Conservation (phyloP, 208 protist species). For the Leishmania martiniquensis region DNA sequence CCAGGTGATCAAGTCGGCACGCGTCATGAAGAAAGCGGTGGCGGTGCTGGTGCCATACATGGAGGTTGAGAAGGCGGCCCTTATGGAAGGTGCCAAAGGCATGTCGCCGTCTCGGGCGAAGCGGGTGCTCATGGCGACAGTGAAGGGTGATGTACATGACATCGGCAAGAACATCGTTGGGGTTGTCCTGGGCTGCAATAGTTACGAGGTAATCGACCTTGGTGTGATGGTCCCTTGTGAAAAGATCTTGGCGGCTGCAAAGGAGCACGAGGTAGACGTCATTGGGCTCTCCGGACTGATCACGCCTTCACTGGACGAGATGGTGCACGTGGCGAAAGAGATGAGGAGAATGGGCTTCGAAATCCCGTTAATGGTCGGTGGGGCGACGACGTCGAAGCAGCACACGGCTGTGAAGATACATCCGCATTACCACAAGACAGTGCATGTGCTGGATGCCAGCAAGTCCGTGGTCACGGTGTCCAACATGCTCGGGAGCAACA, state of each 20-base stretch:
- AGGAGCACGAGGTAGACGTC: slow-evolving; percentile 89
- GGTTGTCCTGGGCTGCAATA: slow-evolving; percentile 97
- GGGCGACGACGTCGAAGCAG: slow-evolving; percentile 96
- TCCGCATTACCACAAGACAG: slow-evolving; percentile 83
- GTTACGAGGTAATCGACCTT: slow-evolving; percentile 95
- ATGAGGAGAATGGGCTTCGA: slow-evolving; percentile 86
- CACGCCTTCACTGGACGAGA: slow-evolving; percentile 97
- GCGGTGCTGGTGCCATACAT: slow-evolving; percentile 96
- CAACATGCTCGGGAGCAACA: slow-evolving; percentile 58
- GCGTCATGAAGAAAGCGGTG: slow-evolving; percentile 98
- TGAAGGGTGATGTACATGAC: slow-evolving; percentile 98
- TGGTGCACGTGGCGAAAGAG: slow-evolving; percentile 95
- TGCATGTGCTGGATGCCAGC: slow-evolving; percentile 97
- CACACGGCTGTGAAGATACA: slow-evolving; percentile 98
- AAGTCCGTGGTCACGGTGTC: slow-evolving; percentile 89
- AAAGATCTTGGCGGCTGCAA: slow-evolving; percentile 90
- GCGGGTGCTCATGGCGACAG: slow-evolving; percentile 94
- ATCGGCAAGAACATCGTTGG: slow-evolving; percentile 98
- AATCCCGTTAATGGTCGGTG: slow-evolving; percentile 95
- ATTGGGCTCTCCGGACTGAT: slow-evolving; percentile 97
- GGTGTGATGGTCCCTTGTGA: slow-evolving; percentile 95
- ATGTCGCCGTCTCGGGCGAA: slow-evolving; percentile 24
- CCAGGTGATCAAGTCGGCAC: slow-evolving; percentile 96
- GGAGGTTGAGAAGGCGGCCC: slow-evolving; percentile 88
- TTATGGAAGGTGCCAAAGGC: slow-evolving; percentile 23